Base-by-base conservation (phyloP, 2,329 filamentous ascomycete species). In the Exophiala calicioides region DNA sequence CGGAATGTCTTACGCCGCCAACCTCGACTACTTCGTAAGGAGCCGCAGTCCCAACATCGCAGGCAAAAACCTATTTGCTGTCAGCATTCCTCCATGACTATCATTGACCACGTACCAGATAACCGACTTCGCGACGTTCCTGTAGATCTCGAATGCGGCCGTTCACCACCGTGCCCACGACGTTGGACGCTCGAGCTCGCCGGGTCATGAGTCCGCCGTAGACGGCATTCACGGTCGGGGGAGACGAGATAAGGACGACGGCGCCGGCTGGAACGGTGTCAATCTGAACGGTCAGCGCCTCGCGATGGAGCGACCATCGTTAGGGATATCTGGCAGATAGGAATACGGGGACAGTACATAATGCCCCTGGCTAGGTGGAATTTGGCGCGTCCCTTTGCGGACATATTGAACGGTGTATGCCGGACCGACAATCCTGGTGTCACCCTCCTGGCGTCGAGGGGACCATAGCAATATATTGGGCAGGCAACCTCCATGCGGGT, bases 201-300 rank as follows among this genome's bases (percentile, higher is more conserved):
- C 68, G 69, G 18, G 71, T 72, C 77, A 79, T 79, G 18, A 80
- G 62, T 1, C 76, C 76, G 23, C 77, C 77, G 54, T 78, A 80
- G 32, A 76, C 71, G 33, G 52, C 66, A 31, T 60, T 65, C 8
- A 64, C 40, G 3, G 55, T 58, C 33, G 59, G 59, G 0, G 68
- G 68, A 38, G 66, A 64, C 0, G 63, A 65, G 2, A 71, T 59
- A 45, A 68, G 68, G 5, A 70, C 62, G 2, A 70, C 63, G 15
- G 58, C 60, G 15, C 56, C 65, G 24, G 58, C 48, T 6, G 61
- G 59, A n/a, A 67, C 65, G 7, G 57, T 50, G 41, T 71, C 68
- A 6, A 79, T 78, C 73, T 77, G 49, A n/a, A n/a, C n/a, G n/a
- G n/a, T n/a, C n/a, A n/a, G n/a, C n/a, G n/a, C n/a, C n/a, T n/a